phyloP scores from a whole-genome alignment of 768 basidiomycete species.

The Suillus subalutaceus region DNA sequence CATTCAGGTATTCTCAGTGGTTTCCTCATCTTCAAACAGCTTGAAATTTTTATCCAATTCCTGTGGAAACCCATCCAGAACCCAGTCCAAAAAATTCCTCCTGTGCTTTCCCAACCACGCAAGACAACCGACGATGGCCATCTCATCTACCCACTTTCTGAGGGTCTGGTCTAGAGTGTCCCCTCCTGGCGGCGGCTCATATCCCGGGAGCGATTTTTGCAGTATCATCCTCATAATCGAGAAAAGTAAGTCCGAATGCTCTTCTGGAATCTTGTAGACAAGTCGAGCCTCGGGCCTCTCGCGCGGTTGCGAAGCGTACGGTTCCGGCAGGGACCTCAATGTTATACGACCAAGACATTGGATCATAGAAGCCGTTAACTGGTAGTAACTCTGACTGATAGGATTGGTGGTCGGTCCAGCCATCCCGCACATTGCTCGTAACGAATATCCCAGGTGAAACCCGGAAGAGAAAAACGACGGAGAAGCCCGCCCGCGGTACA shows the following conservation, averaged over 20 bases:
- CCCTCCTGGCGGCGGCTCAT: slow-evolving; percentile 4
- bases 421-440: neutral
- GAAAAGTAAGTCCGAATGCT: slow-evolving; percentile 7
- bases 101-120: slow-evolving; percentile 14
- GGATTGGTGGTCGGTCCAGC: neutral
- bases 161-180: neutral
- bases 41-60: neutral
- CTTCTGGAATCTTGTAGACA: slow-evolving; percentile 2
- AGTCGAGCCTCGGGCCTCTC: slow-evolving; percentile 13
- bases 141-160: slow-evolving; percentile 8
- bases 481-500: slow-evolving; percentile 23
- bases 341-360: neutral
- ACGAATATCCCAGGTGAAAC: neutral
- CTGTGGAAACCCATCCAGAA: neutral
- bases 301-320: slow-evolving; percentile 1
- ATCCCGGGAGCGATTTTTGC: neutral
- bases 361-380: neutral
- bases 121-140: slow-evolving; percentile 11
- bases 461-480: neutral
- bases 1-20: neutral
- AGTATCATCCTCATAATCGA: slow-evolving; percentile 9
- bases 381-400: neutral
- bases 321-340: slow-evolving; percentile 4
- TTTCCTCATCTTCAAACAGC: slow-evolving; percentile 7
- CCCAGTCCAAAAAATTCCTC: slow-evolving; percentile 6